A percentile compares a stretch with the other conserved stretches of the same genome.
Evolutionary conservation across 1,139 yeast species (phyloP).

Genomic region (Wickerhamomyces sp.): DNA sequence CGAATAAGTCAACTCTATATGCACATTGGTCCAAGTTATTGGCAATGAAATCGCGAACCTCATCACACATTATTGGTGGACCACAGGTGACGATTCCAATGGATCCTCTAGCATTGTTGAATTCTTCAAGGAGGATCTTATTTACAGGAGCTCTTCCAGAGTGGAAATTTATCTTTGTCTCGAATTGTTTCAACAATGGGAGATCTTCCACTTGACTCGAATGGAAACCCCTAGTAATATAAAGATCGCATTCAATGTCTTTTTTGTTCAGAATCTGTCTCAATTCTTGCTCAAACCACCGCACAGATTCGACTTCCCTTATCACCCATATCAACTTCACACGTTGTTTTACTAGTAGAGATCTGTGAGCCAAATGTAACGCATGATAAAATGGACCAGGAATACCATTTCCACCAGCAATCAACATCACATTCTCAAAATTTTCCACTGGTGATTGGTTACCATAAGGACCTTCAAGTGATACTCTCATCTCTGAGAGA

Average conservation of each 20-base stretch:
- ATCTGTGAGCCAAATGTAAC: constrained; percentile 13
- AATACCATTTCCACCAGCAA: constrained; percentile 72
- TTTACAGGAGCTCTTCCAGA: constrained; percentile 17
- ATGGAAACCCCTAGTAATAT: constrained; percentile 18
- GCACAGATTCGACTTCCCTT: constrained; percentile 41
- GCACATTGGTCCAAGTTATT: constrained; percentile 10
- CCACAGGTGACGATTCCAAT: constrained; percentile 37
- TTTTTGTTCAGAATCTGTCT: constrained; percentile 25
- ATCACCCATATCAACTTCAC: constrained; percentile 44
- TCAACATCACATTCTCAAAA: constrained; percentile 46
- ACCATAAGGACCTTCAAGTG: constrained; percentile 61
- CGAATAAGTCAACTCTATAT: constrained; percentile 22
- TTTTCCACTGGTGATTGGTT: constrained; percentile 44
- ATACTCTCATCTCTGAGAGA: constrained; percentile 27
- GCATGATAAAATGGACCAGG: constrained; percentile 46
- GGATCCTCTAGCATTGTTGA: constrained; percentile 15
- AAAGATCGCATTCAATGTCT: constrained; percentile 18
- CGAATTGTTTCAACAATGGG: constrained; percentile 9
- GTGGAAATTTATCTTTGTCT: constrained; percentile 12
- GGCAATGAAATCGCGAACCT: constrained; percentile 29
- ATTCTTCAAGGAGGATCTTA: constrained; percentile 15
- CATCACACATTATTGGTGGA: constrained; percentile 49
- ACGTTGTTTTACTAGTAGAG: constrained; percentile 14
- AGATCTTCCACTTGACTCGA: neutral
- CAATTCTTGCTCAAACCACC: constrained; percentile 47